Percentiles rank a stretch among this genome's conserved stretches.
These are phyloP conservation scores for Monilinia polystroma DNA, from an alignment of 2,329 filamentous ascomycete species.

Conservation along the genomic window DNA sequence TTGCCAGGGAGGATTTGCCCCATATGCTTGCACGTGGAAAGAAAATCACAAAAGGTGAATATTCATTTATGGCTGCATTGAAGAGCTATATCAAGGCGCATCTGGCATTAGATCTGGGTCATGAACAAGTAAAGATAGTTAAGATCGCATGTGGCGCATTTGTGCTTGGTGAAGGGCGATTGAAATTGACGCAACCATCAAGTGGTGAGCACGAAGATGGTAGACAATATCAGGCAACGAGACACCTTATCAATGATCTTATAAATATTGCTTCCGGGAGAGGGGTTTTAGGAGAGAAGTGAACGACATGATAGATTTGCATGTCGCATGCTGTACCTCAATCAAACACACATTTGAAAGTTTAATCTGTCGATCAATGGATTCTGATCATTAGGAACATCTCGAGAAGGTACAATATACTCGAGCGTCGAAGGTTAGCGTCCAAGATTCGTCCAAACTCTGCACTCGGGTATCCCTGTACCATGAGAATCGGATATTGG, in stretches of 20 bases:
- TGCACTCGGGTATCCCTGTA: background rate
- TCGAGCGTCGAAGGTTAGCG: background rate
- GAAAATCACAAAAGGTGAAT: constrained; percentile 27
- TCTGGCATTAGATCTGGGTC: constrained; percentile 44
- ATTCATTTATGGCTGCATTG: constrained; percentile 45
- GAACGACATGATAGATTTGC: background rate
- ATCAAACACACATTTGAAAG: background rate
- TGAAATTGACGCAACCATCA: constrained; percentile 42
- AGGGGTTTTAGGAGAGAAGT: constrained; percentile 20
- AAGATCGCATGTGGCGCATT: constrained; percentile 46
- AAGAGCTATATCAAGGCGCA: constrained; percentile 43
- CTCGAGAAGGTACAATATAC: background rate
- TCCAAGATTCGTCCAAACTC: background rate
- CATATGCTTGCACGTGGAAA: constrained; percentile 35
- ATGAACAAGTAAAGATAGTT: constrained; percentile 44
- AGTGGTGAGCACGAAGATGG: constrained; percentile 26
- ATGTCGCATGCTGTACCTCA: background rate
- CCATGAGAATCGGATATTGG: background rate
- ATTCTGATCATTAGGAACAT: too few species aligned
- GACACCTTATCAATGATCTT: constrained; percentile 31
- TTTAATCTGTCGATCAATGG: background rate
- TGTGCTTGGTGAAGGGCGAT: constrained; percentile 43
- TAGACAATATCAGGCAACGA: constrained; percentile 31
- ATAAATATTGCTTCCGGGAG: constrained; percentile 28
- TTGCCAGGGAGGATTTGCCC: constrained; percentile 44